Base-by-base conservation (phyloP, 1,139 yeast genomes). In the Pichia norvegensis region DNA sequence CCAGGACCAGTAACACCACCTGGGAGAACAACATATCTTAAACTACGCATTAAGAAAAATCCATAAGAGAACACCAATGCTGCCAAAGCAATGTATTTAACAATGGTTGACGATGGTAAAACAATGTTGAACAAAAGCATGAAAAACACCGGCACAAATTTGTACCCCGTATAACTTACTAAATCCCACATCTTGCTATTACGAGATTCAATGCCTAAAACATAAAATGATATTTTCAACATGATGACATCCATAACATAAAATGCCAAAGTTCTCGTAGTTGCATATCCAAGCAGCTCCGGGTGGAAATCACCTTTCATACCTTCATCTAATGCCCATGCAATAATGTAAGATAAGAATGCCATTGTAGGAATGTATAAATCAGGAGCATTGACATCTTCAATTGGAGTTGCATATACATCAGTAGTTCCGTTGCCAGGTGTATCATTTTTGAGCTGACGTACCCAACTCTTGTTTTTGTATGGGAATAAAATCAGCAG, bases 351-450 rank as follows among this genome's bases (percentile, higher is more conserved):
- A 1, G 98, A 88, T 44, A 88, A 80, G 58, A 85, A 78, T 2
- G 97, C 86, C 96, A 90, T 88, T 53, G 85, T 67, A 5, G 99
- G 99, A 47, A 94, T 86, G 64, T 94, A 94, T 71, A 92, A 76
- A 64, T 94, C 99, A 2, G 98, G 98, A 0, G 97, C 95, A 62
- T 94, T 94, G 51, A 85, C 73, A 62, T 94, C 98, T 52, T 79
- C 84, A 33, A 75, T 64, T 11, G 96, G 95, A 5, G 85, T 79
- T 1, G 85, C 83, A 61, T 73, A 86, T 16, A 72, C 67, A 14
- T 36, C 39, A 38, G 76, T 80, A 3, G 63, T 61, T 17, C 49
- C 52, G 8, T 65, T 64, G 17, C 69, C 42, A 39, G 52, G 54
- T 14, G 52, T 13, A 4, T 50, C 58, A 36, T 57, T 58, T 29